Percentiles rank a stretch among this genome's conserved stretches.
phyloP scores from a whole-genome alignment of 805 yeast genomes.

The Pichia phayaonensis region DNA sequence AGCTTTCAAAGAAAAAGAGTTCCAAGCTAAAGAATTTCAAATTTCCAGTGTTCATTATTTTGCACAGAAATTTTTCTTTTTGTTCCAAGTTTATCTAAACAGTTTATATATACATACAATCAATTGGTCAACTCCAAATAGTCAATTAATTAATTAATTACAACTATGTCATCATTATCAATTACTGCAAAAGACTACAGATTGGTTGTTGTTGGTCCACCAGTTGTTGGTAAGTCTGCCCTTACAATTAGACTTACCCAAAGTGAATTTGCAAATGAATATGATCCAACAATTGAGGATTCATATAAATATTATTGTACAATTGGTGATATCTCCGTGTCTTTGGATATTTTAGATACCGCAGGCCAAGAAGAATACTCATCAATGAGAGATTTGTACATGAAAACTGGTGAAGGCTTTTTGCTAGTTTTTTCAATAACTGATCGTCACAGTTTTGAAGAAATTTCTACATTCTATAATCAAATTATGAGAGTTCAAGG shows the following conservation, averaged over 20 bases:
- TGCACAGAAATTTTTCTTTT: neutral
- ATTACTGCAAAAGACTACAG: slow-evolving; percentile 62
- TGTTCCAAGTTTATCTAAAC: neutral
- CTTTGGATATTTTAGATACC: slow-evolving; percentile 87
- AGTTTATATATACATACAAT: too few species aligned
- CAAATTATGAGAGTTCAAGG: slow-evolving; percentile 38
- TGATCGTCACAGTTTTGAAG: slow-evolving; percentile 77
- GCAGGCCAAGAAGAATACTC: slow-evolving; percentile 98
- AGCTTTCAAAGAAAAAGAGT: too few species aligned
- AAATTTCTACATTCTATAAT: slow-evolving; percentile 60
- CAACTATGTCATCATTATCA: neutral
- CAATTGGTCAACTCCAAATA: neutral
- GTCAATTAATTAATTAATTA: neutral
- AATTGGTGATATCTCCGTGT: slow-evolving; percentile 69
- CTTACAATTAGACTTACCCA: slow-evolving; percentile 92
- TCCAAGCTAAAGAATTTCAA: too few species aligned
- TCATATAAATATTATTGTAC: slow-evolving; percentile 82
- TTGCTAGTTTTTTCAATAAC: slow-evolving; percentile 83
- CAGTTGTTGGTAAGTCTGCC: slow-evolving; percentile 98
- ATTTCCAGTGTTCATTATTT: too few species aligned
- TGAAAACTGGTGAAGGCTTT: slow-evolving; percentile 95
- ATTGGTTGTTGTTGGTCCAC: slow-evolving; percentile 95
- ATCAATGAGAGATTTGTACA: slow-evolving; percentile 89
- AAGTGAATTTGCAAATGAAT: slow-evolving; percentile 92
- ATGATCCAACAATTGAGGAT: slow-evolving; percentile 96